Evolutionary conservation across 495 filamentous ascomycete species (phyloP), one percentile per base, ranked within the genome.

Genomic region (Usnea hakonensis): DNA sequence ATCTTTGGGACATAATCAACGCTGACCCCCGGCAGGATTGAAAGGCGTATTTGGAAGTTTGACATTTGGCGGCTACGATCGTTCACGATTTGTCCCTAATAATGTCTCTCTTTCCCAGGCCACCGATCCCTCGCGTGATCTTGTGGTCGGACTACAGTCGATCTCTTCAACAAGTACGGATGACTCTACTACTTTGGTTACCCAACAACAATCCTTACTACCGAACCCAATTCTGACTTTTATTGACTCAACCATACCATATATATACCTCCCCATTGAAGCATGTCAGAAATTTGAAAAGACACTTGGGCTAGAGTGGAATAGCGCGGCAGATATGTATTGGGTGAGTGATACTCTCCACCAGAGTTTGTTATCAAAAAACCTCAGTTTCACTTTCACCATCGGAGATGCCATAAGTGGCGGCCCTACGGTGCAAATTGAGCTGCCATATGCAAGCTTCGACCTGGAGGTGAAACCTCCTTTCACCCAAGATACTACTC

Each of bases 51-150:
- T 79, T 54, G 77, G 74, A 26, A 79, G 78, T 52, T 69, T 84
- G n/a, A 82, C 81, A 5, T 75, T 85, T 41, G 82, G 81, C 9
- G 82, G 82, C 10, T 84, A 82, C 63, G 82, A 85, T 67, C 64
- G 70, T 8, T 77, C 80, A 4, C 70, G 79, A 32, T 82, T 82
- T 64, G 66, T 69, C 5, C 73, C 77, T 2, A 84, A 81, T 63
- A 65, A 78, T 52, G 68, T 81, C 9, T 73, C 73, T 5, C 79
- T 84, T 64, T 71, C 63, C 11, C 77, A 84, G 68, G 77, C 76
- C 3, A 71, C 70, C 7, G 80, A 84, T 60, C 67, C 77, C 35
- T 74, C 77, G 23, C 72, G 81, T 7, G 81, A 84, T 64, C 64
- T 84, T 2, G 77, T 81, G 1, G 78, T 84, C 8, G 73, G 66